Conservation (phyloP, 768 basidiomycete genomes). For the Crepidotus variabilis region DNA sequence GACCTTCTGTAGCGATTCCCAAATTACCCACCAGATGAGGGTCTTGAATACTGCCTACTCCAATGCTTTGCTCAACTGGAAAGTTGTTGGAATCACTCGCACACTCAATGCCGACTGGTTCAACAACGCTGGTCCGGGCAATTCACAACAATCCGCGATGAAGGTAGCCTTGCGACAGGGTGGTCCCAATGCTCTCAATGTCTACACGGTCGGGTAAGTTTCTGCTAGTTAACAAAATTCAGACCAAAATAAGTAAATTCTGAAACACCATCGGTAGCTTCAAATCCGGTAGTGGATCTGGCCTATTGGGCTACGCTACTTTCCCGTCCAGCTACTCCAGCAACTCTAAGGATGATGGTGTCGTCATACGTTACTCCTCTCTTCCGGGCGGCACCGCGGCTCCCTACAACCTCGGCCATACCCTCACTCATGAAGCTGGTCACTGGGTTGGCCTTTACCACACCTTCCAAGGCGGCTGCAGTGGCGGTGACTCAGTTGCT, state of each 20-base stretch:
- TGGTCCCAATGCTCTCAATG: conserved; percentile 33
- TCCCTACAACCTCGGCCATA: conserved; percentile 28
- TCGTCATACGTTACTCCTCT: conserved; percentile 15
- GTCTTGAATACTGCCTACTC: conserved; percentile 37
- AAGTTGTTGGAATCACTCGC: conserved; percentile 31
- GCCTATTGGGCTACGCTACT: conserved; percentile 47
- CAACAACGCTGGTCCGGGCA: conserved; percentile 32
- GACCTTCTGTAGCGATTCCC: conserved; percentile 30
- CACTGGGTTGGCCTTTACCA: conserved; percentile 35
- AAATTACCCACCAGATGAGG: conserved; percentile 31
- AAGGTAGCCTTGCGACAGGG: conserved; percentile 40
- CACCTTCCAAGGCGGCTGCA: conserved; percentile 47
- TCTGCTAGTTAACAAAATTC: background rate
- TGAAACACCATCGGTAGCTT: too few relatives aligned
- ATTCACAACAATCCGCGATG: conserved; percentile 37
- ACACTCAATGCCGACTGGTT: conserved; percentile 43
- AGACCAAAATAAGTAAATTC: too few relatives aligned
- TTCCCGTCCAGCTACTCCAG: conserved; percentile 37
- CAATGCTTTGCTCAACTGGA: conserved; percentile 29
- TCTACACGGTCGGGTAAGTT: conserved; percentile 43
- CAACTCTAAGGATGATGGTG: conserved; percentile 40
- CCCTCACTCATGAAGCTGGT: conserved; percentile 25
- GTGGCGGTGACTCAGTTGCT: conserved; percentile 35
- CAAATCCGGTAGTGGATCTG: conserved; percentile 30
- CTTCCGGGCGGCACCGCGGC: conserved; percentile 27